Evolutionary conservation across 371 early-diverging fungal species (phyloP).

Genomic region (Mucor piriformis): DNA sequence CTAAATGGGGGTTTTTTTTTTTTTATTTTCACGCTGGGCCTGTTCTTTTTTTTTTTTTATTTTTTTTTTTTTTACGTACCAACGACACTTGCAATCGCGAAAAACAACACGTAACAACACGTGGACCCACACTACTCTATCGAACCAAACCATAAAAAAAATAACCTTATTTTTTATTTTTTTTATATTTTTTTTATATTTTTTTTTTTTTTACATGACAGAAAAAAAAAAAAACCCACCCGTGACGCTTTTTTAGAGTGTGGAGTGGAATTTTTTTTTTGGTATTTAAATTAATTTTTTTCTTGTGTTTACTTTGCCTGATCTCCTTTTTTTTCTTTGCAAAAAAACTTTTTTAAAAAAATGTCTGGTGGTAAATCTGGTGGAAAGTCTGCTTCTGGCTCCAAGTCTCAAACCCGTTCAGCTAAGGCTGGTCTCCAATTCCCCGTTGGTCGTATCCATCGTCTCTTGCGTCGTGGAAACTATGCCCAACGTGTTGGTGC

Average conservation of each 20-base stretch:
- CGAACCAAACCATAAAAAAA: neutral
- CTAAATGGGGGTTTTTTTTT: neutral
- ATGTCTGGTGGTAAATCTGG: conserved; percentile 60
- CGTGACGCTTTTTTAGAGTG: no score
- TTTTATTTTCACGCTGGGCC: neutral
- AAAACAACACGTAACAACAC: no score
- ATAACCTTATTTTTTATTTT: no score
- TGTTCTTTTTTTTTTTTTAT: no score
- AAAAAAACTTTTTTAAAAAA: conserved; percentile 3
- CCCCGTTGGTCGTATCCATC: conserved; percentile 97
- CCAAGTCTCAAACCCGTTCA: conserved; percentile 71
- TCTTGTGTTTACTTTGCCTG: no score
- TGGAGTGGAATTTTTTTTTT: no score
- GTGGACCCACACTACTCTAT: no score
- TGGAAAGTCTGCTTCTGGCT: conserved; percentile 56
- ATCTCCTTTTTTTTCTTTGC: neutral
- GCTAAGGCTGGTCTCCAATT: conserved; percentile 90
- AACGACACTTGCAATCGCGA: conserved; percentile 11
- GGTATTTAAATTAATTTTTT: neutral
- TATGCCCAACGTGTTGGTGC: conserved; percentile 95
- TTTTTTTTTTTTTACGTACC: neutral
- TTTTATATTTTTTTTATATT: neutral
- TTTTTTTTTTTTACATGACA: no score
- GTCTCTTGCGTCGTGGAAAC: conserved; percentile 94
- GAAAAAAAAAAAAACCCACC: no score